Base-by-base conservation (phyloP, 2,329 filamentous ascomycete species). In the Microcyclospora pomicola region DNA sequence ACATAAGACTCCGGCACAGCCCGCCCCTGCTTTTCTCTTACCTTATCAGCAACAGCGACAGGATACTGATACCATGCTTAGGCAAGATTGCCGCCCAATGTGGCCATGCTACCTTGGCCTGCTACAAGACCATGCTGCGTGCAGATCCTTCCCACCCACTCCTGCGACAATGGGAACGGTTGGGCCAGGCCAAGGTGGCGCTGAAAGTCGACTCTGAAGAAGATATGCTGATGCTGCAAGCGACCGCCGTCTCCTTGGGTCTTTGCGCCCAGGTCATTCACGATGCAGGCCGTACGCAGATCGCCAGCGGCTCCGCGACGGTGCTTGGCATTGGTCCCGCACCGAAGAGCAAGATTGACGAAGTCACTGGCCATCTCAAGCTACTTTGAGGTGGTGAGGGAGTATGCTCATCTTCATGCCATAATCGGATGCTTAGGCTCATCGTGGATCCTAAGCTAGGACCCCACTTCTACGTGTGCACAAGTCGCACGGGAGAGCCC, bases 71-170 rank as follows among this genome's bases (percentile, higher is more conserved):
- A 30, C 29, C 37, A 15, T 31, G 6, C 15, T 16, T 38, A 94
- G 88, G 88, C 53, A 98, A 98, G 71, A 95, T 96, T 53, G 91
- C 85, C 40, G 91, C 91, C 6, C 91, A 96, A 64, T 88, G 82
- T 64, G 82, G 80, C 35, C 91, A 96, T 62, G 91, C 91, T n/a
- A 94, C 88, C 2, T 77, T 98, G 40, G 87, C 88, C 39, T 96
- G 88, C 73, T 98, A 94, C 76, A 96, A 95, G 66, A 67, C 77
- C 42, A 76, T 92, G 47, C 63, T 75, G 31, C 60, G 66, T 29
- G 68, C 69, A 15, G 52, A 64, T 33, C 60, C 73, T 11, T 67
- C 71, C 34, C 73, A 76, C 39, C 66, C 66, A 32, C 66, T 93
- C 37, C 73, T 98, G 35, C 71, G 72, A 48, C 79, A 80, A 48